Percentiles rank a stretch among this genome's conserved stretches.
phyloP scores from a whole-genome alignment of 2,329 filamentous ascomycete genomes.

The Neofusicoccum laricinum region DNA sequence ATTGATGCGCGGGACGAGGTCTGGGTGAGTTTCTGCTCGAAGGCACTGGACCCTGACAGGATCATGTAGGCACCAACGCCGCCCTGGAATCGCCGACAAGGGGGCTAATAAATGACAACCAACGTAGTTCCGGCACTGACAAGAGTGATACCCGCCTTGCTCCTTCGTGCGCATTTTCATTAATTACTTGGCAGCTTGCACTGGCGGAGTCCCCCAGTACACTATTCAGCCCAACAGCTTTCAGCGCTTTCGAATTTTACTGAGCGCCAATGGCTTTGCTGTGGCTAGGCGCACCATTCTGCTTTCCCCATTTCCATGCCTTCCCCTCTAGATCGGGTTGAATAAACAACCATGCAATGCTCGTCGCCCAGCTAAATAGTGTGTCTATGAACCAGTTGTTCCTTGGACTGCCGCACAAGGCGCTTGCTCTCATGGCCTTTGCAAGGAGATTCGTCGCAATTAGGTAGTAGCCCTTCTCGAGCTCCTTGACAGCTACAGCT shows the following conservation, averaged over 20 bases:
- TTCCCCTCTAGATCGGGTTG: conserved; percentile 57
- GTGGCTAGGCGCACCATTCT: conserved; percentile 41
- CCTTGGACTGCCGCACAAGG: conserved; percentile 51
- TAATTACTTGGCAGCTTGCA: no score
- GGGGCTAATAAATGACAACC: background rate
- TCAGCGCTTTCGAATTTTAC: background rate
- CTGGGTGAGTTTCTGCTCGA: background rate
- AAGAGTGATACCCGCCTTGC: background rate
- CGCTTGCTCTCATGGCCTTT: conserved; percentile 63
- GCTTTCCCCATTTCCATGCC: conserved; percentile 57
- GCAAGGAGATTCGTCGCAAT: conserved; percentile 74
- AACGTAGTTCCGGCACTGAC: background rate
- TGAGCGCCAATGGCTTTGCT: background rate
- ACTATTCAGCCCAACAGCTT: no score
- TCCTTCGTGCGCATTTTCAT: no score
- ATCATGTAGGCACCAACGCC: background rate
- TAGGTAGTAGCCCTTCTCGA: conserved; percentile 79
- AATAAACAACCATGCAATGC: conserved; percentile 55
- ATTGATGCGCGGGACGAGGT: background rate
- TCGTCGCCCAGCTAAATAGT: conserved; percentile 52
- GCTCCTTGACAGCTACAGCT: conserved; percentile 61
- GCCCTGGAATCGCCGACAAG: background rate
- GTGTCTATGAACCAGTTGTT: conserved; percentile 55
- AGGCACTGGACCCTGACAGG: background rate
- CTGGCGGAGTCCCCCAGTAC: no score